Percentiles rank a stretch among this genome's conserved stretches.
Evolutionary conservation across 768 basidiomycete species (phyloP).

Genomic region (Auriscalpium orientale): DNA sequence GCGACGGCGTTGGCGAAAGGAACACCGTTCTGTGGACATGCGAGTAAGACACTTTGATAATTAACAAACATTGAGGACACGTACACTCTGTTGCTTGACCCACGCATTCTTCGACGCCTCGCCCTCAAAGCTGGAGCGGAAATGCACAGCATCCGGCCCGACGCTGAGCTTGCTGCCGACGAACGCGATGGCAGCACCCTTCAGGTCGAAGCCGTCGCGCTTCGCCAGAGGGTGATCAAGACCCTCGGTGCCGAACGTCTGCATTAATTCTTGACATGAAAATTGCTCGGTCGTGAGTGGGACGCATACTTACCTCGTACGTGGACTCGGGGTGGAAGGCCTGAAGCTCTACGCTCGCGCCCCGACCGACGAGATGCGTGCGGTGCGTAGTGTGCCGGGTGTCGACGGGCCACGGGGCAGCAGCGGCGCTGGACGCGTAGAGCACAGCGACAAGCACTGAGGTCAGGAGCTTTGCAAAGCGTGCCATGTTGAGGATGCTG

Average conservation of each 20-base stretch:
- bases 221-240: slow-evolving; percentile 17
- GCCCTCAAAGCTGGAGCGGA: slow-evolving; percentile 13
- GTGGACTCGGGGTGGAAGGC: slow-evolving; percentile 22
- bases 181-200: slow-evolving; percentile 18
- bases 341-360: slow-evolving; percentile 7
- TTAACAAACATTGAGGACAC: neutral
- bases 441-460: slow-evolving; percentile 18
- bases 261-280: too few relatives aligned
- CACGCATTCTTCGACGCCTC: slow-evolving; percentile 15
- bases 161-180: slow-evolving; percentile 17
- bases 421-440: slow-evolving; percentile 13
- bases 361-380: slow-evolving; percentile 12
- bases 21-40: slow-evolving; percentile 22
- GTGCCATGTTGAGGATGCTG: slow-evolving; percentile 6
- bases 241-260: slow-evolving; percentile 20
- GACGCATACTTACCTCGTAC: slow-evolving; percentile 14
- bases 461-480: slow-evolving; percentile 15
- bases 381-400: slow-evolving; percentile 19
- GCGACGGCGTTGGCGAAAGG: slow-evolving; percentile 35
- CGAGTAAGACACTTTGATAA: neutral
- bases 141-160: slow-evolving; percentile 5
- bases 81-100: slow-evolving; percentile 18
- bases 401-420: slow-evolving; percentile 14
- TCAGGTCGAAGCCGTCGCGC: slow-evolving; percentile 16
- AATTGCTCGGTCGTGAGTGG: too few relatives aligned